Percentiles rank a stretch among this genome's conserved stretches.
Conservation (phyloP, 164 flowering plant species). For the Cinnamomum chago region DNA sequence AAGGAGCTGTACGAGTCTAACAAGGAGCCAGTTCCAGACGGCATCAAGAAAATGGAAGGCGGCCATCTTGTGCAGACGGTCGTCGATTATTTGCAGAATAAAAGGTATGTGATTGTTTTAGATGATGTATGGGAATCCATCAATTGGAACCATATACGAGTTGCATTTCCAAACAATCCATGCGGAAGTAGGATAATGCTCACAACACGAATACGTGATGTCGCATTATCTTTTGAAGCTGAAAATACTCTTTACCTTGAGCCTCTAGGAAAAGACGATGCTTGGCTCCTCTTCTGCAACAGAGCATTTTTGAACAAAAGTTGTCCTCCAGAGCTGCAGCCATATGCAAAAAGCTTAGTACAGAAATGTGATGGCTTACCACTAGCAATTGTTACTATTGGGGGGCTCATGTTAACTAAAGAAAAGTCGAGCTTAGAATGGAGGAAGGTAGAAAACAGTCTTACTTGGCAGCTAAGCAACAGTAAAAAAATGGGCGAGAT, state of each 20-base stretch:
- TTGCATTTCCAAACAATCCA: constrained; percentile 22
- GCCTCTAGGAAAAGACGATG: constrained; percentile 2
- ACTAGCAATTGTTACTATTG: constrained; percentile 44
- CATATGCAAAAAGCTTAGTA: constrained; percentile 36
- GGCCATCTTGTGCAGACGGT: neutral
- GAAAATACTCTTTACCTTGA: neutral
- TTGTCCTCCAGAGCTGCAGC: constrained; percentile 28
- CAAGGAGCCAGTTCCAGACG: neutral
- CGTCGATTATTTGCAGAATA: neutral
- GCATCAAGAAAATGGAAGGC: neutral
- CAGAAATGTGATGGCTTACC: constrained; percentile 49
- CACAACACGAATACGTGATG: constrained; percentile 26
- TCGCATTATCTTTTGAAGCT: neutral
- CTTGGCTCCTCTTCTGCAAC: constrained; percentile 39
- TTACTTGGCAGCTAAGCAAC: constrained; percentile 35
- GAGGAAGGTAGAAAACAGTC: constrained; percentile 30
- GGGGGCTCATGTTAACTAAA: constrained; percentile 36
- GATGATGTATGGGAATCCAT: constrained; percentile 36
- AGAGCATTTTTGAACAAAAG: constrained; percentile 31
- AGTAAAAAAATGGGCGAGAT: constrained; percentile 19
- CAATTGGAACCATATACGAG: constrained; percentile 21
- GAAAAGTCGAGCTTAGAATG: constrained; percentile 24
- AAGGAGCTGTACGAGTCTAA: neutral
- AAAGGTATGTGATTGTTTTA: constrained; percentile 24
- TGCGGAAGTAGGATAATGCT: constrained; percentile 29